Base-by-base conservation (phyloP, 179 eudicot genomes). In the Beta corolliflora region DNA sequence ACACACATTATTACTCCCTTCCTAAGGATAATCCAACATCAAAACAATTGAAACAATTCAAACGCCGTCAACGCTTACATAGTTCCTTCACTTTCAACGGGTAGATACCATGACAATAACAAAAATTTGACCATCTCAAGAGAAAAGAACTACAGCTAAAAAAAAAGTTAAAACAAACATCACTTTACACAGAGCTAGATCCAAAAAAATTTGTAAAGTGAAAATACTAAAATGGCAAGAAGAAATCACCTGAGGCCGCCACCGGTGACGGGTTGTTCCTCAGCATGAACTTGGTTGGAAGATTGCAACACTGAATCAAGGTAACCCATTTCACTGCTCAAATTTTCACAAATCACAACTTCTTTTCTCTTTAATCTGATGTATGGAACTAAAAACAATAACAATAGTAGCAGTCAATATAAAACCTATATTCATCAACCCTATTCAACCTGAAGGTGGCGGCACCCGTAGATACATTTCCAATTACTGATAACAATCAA, bases 271-370 rank as follows among this genome's bases (percentile, higher is more conserved):
- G 94, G 97, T 29, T 88, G 85, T 46, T 90, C 92, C 79, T 89
- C 89, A 45, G 86, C 89, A 73, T 86, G 92, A 82, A 83, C 77
- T 88, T 89, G 89, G 79, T 88, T 88, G 14, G 97, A 79, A 16
- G 96, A 85, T 65, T 91, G 86, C 80, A 90, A 84, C 71, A 92
- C 92, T 66, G 94, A 90, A 87, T 92, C 91, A 80, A 92, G 90
- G 86, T 92, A 92, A 79, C 97, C 97, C 97, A 92, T 92, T 77
- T 82, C 88, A 83, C 88, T 53, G 77, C 86, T 83, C 81, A 71
- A 84, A 52, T 77, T 72, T 60, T 73, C 79, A 83, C 76, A 83
- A 81, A 69, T 76, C 83, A n/a, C 84, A 77, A 68, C 87, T 81
- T 81, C 60, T 59, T 83, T 71, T 77, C 81, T 82, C 83, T 80